A percentile compares a stretch with the other conserved stretches of the same genome.
Conservation (phyloP, 345 rosid genomes). For the Eucalyptus grandis region DNA sequence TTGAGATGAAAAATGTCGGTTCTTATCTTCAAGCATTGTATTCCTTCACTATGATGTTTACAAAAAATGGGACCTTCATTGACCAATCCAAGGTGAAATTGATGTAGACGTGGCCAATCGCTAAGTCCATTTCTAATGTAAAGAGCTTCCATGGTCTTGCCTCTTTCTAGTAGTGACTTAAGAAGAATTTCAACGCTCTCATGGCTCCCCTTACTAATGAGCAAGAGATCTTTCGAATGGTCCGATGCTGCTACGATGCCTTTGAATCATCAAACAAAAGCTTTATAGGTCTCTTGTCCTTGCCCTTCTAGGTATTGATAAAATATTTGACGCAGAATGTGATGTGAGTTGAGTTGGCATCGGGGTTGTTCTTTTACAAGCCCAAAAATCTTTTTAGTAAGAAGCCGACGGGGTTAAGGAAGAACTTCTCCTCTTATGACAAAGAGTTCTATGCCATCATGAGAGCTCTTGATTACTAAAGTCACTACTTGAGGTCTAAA, state of each 20-base stretch:
- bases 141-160: not conserved
- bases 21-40: not conserved
- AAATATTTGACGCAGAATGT: not conserved
- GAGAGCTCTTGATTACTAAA: not conserved
- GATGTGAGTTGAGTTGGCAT: not conserved
- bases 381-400: not conserved
- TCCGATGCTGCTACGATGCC: not conserved
- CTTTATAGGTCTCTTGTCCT: not conserved
- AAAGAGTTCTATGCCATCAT: not conserved
- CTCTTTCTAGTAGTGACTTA: not conserved
- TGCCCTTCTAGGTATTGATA: not conserved
- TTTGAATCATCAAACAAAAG: not conserved
- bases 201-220: not conserved
- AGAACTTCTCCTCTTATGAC: not conserved
- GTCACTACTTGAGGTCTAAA: not conserved
- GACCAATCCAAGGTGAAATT: not conserved
- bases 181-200: not conserved
- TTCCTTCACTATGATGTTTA: not conserved
- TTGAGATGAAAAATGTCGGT: not conserved
- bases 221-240: not conserved
- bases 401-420: fast-evolving
- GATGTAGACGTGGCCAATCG: not conserved
- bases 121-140: not conserved
- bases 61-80: not conserved
- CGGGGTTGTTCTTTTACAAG: not conserved